Evolutionary conservation across 2,329 filamentous ascomycete species (phyloP).

Genomic region (Pestalotiopsis sp.): DNA sequence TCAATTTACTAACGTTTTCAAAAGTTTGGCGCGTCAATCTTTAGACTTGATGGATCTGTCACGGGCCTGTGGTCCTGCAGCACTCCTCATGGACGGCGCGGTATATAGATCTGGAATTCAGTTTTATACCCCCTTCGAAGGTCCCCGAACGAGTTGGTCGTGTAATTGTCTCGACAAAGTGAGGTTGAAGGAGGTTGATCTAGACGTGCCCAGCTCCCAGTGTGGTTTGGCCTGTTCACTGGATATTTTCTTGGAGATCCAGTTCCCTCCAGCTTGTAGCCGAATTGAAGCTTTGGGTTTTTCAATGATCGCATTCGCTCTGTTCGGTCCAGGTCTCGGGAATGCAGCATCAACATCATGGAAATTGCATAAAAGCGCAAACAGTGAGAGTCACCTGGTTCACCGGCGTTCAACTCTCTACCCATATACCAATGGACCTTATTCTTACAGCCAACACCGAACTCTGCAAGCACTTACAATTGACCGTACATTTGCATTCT

Average conservation of each 20-base stretch:
- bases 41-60: constrained; percentile 18
- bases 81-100: constrained; percentile 18
- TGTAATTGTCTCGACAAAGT: neutral
- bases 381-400: too few species aligned
- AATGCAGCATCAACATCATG: neutral
- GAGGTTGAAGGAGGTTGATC: neutral
- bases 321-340: too few species aligned
- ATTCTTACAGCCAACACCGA: too few species aligned
- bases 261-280: too few species aligned
- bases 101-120: constrained; percentile 32
- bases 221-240: neutral
- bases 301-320: too few species aligned
- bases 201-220: too few species aligned
- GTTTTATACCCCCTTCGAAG: constrained; percentile 26
- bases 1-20: constrained; percentile 14
- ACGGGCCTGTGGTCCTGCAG: constrained; percentile 11
- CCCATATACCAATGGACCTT: too few species aligned
- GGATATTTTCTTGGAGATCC: neutral
- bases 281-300: too few species aligned
- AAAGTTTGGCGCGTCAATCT: constrained; percentile 24
- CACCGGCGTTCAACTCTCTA: too few species aligned
- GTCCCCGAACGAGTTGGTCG: neutral
- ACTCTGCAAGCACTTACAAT: too few species aligned
- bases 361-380: neutral
- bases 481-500: too few species aligned